A percentile compares a stretch with the other conserved stretches of the same genome.
phyloP scores from a whole-genome alignment of 495 filamentous ascomycete genomes.

The Eremomyces bilateralis region DNA sequence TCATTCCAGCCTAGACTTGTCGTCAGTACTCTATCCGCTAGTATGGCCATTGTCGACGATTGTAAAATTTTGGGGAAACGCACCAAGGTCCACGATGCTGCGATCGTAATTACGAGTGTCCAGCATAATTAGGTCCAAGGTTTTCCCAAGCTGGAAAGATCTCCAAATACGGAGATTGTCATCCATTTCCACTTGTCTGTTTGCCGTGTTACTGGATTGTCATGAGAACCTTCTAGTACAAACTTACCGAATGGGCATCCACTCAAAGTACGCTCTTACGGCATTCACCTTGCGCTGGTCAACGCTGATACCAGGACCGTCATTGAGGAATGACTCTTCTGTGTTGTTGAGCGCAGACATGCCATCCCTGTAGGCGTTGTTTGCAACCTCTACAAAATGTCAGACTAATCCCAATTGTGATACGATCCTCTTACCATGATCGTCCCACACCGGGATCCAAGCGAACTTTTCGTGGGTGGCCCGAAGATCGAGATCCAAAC shows the following conservation, averaged over 20 bases:
- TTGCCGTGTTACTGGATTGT: no score
- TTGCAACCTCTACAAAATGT: constrained; percentile 40
- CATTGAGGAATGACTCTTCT: constrained; percentile 34
- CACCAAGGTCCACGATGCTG: constrained; percentile 22
- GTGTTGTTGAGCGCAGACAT: constrained; percentile 33
- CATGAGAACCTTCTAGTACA: no score
- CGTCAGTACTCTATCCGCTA: no score
- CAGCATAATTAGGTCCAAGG: constrained; percentile 45
- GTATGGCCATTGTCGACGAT: no score
- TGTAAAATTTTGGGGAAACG: not conserved
- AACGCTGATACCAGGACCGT: constrained; percentile 35
- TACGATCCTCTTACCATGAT: no score
- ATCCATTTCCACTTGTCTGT: constrained; percentile 41
- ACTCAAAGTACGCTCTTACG: constrained; percentile 50
- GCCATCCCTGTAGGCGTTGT: constrained; percentile 41
- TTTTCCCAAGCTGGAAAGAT: constrained; percentile 37
- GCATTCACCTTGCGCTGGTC: constrained; percentile 49
- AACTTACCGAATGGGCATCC: constrained; percentile 26
- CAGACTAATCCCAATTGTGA: no score
- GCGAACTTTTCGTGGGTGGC: constrained; percentile 34
- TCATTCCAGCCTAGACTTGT: constrained; percentile 32
- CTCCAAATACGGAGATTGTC: constrained; percentile 52
- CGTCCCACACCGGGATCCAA: constrained; percentile 54
- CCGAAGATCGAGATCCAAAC: constrained; percentile 38
- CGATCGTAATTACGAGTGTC: constrained; percentile 49